Base-by-base conservation (phyloP, 768 basidiomycete genomes). In the Mycena floridula region DNA sequence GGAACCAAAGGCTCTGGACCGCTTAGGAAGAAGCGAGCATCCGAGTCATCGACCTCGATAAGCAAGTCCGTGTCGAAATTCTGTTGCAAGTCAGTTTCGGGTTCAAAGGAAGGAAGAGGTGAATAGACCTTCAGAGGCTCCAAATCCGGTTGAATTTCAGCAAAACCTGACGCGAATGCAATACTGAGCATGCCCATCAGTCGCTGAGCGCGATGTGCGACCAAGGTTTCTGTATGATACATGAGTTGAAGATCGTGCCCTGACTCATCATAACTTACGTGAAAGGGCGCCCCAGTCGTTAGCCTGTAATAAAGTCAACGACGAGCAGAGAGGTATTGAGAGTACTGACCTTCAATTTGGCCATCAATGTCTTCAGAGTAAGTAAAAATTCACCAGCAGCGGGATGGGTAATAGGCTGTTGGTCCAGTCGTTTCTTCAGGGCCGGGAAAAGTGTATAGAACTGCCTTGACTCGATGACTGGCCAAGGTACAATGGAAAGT, bases 231-330 rank as follows among this genome's bases (percentile, higher is more conserved):
- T 77, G 45, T 7, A 12, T 23, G 1, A 35, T 15, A 7, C n/a
- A 12, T 36, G 7, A 26, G 15, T 38, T 44, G 12, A 21, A 50
- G 32, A 9, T 44, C 20, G 36, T 4, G 30, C n/a, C 12, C 1
- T 3, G 1, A 15, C 7, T 15, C 24, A 47, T 36, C 21, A 4
- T 13, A 46, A 57, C 78, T 40, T 50, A 82, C 81, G 78, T 38
- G 80, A 80, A 40, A 82, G 62, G 0, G 80, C 66, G 13, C 77
- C 76, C 81, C 81, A 82, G 48, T 82, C 81, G 26, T 80, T 80
- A 2, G 75, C 70, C 80, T 81, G 45, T 35, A 15, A 9, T 40
- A 13, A 23, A 28, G 15, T 40, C 45, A n/a, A 21, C 11, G 3
- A 42, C 3, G 12, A 42, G 0, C n/a, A n/a, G n/a, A n/a, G n/a